phyloP scores from a whole-genome alignment of 2,329 filamentous ascomycete genomes.

The Myriosclerotinia scirpicola region DNA sequence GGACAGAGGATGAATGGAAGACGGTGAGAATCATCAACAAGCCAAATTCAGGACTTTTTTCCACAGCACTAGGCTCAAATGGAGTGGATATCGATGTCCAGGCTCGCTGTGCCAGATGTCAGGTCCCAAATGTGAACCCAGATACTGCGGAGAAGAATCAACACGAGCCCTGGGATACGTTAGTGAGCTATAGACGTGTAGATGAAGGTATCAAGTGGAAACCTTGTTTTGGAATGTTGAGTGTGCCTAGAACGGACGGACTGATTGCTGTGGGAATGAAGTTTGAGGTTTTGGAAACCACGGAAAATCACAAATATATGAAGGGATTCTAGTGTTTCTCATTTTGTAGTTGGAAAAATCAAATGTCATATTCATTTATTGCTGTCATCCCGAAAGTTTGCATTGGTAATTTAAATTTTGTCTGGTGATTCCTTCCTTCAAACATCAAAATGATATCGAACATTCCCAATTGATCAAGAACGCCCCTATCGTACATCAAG shows the following conservation, averaged over 20 bases:
- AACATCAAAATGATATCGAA: background rate
- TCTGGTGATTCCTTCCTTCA: background rate
- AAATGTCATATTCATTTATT: background rate
- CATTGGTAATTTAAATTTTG: too few species aligned
- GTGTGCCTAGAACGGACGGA: conserved; percentile 57
- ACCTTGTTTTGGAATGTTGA: conserved; percentile 67
- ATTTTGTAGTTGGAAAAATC: background rate
- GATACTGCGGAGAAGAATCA: conserved; percentile 33
- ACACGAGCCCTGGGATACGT: conserved; percentile 57
- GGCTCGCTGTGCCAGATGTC: conserved; percentile 67
- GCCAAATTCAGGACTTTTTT: conserved; percentile 6
- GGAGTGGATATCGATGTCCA: conserved; percentile 54
- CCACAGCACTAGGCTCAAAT: conserved; percentile 17
- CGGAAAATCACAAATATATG: conserved; percentile 56
- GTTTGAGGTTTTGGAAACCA: conserved; percentile 58
- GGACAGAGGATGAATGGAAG: conserved; percentile 66
- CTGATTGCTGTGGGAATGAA: conserved; percentile 57
- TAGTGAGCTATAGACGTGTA: conserved; percentile 58
- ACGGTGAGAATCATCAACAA: conserved; percentile 48
- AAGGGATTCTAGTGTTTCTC: conserved; percentile 31
- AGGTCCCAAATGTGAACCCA: conserved; percentile 69
- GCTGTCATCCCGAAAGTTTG: background rate
- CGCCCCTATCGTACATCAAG: background rate
- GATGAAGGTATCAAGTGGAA: conserved; percentile 63
- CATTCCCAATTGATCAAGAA: background rate